Conservation (phyloP, 306 rosid species). For the Quercus berberidifolia region DNA sequence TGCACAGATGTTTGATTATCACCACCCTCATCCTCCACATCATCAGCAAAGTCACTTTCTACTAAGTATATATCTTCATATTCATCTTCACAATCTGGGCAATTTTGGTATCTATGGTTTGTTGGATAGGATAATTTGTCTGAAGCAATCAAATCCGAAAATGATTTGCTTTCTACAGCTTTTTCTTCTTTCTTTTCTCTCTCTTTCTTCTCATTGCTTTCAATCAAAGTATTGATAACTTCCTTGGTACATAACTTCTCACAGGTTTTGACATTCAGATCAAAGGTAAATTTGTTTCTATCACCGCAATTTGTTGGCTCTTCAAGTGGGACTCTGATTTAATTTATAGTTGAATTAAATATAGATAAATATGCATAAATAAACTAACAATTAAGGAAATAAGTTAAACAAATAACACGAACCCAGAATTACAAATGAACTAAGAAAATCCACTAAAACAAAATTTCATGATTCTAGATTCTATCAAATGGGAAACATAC, state of each 20-base stretch:
- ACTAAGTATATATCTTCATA: neutral
- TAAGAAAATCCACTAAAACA: neutral
- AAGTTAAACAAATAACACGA: neutral
- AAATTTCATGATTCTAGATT: neutral
- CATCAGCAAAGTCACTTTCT: neutral
- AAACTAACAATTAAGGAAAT: neutral
- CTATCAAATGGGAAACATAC: slow-evolving; percentile 35
- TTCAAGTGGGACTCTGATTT: slow-evolving; percentile 37
- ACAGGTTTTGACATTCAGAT: slow-evolving; percentile 15
- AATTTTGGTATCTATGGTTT: slow-evolving; percentile 22
- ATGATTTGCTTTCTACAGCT: neutral
- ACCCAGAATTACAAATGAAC: neutral
- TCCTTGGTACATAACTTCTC: slow-evolving; percentile 19
- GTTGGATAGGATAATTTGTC: neutral
- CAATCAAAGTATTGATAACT: slow-evolving; percentile 16
- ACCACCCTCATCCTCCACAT: neutral
- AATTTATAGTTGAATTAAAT: neutral
- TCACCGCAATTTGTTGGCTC: slow-evolving; percentile 20
- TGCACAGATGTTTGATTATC: neutral
- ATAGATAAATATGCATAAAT: too few relatives aligned
- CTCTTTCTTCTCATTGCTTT: slow-evolving; percentile 12
- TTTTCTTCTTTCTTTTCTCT: slow-evolving; percentile 19
- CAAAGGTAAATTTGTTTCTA: slow-evolving; percentile 21
- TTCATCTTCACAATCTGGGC: slow-evolving; percentile 1
- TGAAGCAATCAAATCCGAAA: neutral